Conservation (phyloP, 2,329 filamentous ascomycete species). For the Aspergillus neoniger region DNA sequence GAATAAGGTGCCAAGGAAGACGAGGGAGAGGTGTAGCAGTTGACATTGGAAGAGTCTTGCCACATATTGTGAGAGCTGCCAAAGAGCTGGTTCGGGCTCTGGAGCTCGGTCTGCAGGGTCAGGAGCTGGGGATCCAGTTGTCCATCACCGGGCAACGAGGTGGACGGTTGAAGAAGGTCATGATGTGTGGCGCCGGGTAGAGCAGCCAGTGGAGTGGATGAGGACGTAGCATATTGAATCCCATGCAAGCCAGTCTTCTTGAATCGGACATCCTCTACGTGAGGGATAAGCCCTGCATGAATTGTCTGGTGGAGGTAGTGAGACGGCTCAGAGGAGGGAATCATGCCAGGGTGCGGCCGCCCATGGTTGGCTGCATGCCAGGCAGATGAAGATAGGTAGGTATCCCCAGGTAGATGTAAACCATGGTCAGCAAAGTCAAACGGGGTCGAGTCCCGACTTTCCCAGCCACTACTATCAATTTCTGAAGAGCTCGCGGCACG, state of each 20-base stretch:
- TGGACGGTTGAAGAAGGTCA: slow-evolving; percentile 43
- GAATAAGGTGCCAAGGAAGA: slow-evolving; percentile 19
- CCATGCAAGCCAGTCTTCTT: slow-evolving; percentile 37
- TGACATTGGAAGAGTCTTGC: slow-evolving; percentile 24
- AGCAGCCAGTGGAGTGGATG: slow-evolving; percentile 42
- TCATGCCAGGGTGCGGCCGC: slow-evolving; percentile 49
- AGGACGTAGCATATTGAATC: slow-evolving; percentile 28
- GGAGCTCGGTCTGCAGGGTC: slow-evolving; percentile 24
- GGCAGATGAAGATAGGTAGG: slow-evolving; percentile 46
- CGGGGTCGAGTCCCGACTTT: slow-evolving; percentile 40
- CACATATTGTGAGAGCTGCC: slow-evolving; percentile 25
- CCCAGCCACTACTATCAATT: slow-evolving; percentile 27
- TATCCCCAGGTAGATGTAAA: slow-evolving; percentile 14
- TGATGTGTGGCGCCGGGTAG: slow-evolving; percentile 46
- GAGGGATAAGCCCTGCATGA: slow-evolving; percentile 42
- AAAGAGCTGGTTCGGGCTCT: slow-evolving; percentile 16
- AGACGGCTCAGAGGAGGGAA: slow-evolving; percentile 48
- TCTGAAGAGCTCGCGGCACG: slow-evolving; percentile 32
- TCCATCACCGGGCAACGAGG: slow-evolving; percentile 27
- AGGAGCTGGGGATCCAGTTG: slow-evolving; percentile 49
- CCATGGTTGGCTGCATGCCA: slow-evolving; percentile 56
- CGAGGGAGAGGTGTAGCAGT: slow-evolving; percentile 23
- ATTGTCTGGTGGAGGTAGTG: slow-evolving; percentile 56
- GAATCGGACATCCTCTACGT: slow-evolving; percentile 49
- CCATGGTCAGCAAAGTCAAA: slow-evolving; percentile 31